Evolutionary conservation across 768 basidiomycete species (phyloP), one percentile per base, ranked within the genome.

Genomic region (Lentinula edodes): DNA sequence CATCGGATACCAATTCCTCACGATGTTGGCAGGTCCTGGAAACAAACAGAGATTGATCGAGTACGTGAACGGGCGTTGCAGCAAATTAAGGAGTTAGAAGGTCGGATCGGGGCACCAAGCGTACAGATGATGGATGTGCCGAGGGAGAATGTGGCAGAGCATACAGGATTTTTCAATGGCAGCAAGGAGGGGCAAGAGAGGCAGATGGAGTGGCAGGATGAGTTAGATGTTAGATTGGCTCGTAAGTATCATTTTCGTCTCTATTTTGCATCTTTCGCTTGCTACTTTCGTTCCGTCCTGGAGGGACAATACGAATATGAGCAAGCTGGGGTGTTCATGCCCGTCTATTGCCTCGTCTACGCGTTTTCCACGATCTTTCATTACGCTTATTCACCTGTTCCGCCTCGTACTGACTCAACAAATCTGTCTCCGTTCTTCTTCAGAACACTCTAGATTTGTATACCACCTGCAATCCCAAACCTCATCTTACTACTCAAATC

Each of bases 41-140:
- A 59, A 28, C 45, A 59, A 9, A 51, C 45, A 6, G 43, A 46
- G 23, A 59, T 59, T 15, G 58, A 48, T 35, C 45, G 48, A 28
- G 58, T 59, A n/a, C 34, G 58, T 8, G 48, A 59, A 39, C 42
- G 34, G 34, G 74, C 84, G 61, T 70, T 89, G 46, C 78, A 83
- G 51, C 80, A 83, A 46, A 75, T 91, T 3, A 75, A 81, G 20
- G 79, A 83, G 64, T 70, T 91, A 48, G 52, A 56, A 52, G 82
- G 82, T 3, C 39, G 55, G 23, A 56, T 56, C 9, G 81, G 83
- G 60, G 93, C 91, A 0, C 97, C 97, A 1, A 92, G 92, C 5
- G 92, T 93, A 0, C 87, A 84, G 50, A 83, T 96, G 79, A 93
- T 95, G 23, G 86, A 89, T 53, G 89, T 93, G 1, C 94, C 95